These are phyloP conservation scores for Gryganskiella cystojenkinii DNA, from an alignment of 192 early-diverging fungal genomes.

Conservation along the genomic window DNA sequence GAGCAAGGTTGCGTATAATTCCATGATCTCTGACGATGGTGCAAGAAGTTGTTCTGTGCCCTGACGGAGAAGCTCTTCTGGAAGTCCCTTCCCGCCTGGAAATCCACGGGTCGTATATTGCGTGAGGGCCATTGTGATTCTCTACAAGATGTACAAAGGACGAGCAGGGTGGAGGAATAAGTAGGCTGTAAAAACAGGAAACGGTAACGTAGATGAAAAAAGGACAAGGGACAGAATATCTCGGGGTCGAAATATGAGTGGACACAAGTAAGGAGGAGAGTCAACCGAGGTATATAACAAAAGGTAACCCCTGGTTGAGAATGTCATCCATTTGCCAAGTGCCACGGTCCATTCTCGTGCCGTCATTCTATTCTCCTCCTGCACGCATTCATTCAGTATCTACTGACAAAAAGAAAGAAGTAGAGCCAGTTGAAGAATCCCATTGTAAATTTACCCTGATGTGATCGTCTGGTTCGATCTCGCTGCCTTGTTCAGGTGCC, in stretches of 20 bases:
- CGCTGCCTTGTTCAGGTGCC: slow-evolving; percentile 37
- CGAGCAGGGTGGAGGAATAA: not conserved
- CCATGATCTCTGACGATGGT: slow-evolving; percentile 51
- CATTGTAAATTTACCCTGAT: slow-evolving; percentile 32
- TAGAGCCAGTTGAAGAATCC: not conserved
- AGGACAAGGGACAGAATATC: not conserved
- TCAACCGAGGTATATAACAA: too few species aligned
- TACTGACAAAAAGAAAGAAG: too few species aligned
- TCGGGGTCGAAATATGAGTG: not conserved
- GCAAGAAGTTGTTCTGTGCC: slow-evolving; percentile 32
- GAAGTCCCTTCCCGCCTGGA: slow-evolving; percentile 35
- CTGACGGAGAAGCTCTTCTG: slow-evolving; percentile 43
- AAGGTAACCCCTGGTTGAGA: not conserved
- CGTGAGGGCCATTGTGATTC: slow-evolving; percentile 43
- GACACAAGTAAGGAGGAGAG: too few species aligned
- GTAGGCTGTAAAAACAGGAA: not conserved
- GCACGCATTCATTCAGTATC: not conserved
- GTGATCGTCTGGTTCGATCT: slow-evolving; percentile 45
- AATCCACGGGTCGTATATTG: slow-evolving; percentile 41
- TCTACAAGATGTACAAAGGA: slow-evolving; percentile 21
- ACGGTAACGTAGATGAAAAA: not conserved
- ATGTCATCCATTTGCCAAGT: not conserved
- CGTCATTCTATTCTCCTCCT: not conserved
- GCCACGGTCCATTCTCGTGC: too few species aligned
- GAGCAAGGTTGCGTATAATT: slow-evolving; percentile 43